Evolutionary conservation across 2,329 filamentous ascomycete species (phyloP).

Genomic region (Leptographium lundbergii): DNA sequence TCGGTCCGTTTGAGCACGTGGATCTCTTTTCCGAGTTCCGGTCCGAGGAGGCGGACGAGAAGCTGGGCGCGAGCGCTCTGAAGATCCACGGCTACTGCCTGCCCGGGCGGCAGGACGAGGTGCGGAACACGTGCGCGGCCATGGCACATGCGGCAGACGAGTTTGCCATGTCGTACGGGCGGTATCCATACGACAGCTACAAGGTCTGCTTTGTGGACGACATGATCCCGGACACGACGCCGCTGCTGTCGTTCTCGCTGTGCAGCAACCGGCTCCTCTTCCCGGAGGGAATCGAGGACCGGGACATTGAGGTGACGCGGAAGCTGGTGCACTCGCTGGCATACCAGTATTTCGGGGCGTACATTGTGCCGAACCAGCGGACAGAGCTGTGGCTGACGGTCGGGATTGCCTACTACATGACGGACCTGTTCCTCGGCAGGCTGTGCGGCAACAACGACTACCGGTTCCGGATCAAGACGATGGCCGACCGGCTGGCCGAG

Average conservation of each 20-base stretch:
- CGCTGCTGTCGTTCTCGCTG: slow-evolving; percentile 73
- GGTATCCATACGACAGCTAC: slow-evolving; percentile 85
- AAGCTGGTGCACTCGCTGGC: slow-evolving; percentile 73
- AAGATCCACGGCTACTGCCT: slow-evolving; percentile 88
- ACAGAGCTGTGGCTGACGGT: slow-evolving; percentile 81
- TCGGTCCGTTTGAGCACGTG: slow-evolving; percentile 90
- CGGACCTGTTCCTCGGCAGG: slow-evolving; percentile 80
- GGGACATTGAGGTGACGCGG: slow-evolving; percentile 68
- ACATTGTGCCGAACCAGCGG: slow-evolving; percentile 71
- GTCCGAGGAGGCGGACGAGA: slow-evolving; percentile 82
- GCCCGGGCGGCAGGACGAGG: slow-evolving; percentile 67
- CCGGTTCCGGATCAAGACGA: slow-evolving; percentile 74
- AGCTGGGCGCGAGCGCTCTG: slow-evolving; percentile 75
- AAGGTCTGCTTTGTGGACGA: slow-evolving; percentile 94
- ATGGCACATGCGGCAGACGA: slow-evolving; percentile 82
- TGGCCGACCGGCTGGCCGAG: slow-evolving; percentile 71
- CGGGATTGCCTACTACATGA: slow-evolving; percentile 89
- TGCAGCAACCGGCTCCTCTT: slow-evolving; percentile 80
- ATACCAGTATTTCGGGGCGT: slow-evolving; percentile 88
- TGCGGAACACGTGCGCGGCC: slow-evolving; percentile 76
- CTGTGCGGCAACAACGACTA: slow-evolving; percentile 94
- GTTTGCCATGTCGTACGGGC: slow-evolving; percentile 76
- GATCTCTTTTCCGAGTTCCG: slow-evolving; percentile 76
- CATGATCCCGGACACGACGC: slow-evolving; percentile 58
- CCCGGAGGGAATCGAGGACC: slow-evolving; percentile 73